These are phyloP conservation scores for Vitis riparia DNA, from an alignment of 164 flowering plant genomes.

Conservation along the genomic window DNA sequence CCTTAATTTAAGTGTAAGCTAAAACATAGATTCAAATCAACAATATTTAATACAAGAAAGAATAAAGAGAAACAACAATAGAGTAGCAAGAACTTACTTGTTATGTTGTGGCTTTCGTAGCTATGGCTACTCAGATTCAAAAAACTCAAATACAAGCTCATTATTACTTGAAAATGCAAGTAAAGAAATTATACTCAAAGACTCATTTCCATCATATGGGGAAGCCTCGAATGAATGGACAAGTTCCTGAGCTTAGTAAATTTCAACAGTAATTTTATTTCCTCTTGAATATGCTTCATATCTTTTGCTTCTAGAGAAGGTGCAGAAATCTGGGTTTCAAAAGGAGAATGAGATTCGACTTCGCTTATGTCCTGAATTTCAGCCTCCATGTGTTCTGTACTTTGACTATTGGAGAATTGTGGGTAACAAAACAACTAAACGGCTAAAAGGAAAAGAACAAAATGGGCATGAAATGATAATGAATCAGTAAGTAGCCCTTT, in stretches of 20 bases:
- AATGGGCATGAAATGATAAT: conserved; percentile 15
- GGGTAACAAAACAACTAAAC: conserved; percentile 16
- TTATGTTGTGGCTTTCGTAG: conserved; percentile 13
- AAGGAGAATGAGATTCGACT: no score
- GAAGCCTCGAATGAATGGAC: neutral
- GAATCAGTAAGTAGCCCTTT: conserved; percentile 4
- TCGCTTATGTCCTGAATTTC: conserved; percentile 5
- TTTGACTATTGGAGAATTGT: neutral
- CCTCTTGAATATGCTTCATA: neutral
- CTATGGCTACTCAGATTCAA: conserved; percentile 16
- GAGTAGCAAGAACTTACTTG: conserved; percentile 9
- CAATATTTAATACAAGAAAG: neutral
- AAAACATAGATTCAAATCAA: no score
- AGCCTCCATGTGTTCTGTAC: neutral
- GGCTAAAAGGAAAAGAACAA: conserved; percentile 16
- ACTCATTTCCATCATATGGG: conserved; percentile 1
- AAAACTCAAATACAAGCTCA: conserved; percentile 17
- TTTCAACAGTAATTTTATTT: neutral
- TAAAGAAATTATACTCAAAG: neutral
- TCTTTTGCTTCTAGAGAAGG: no score
- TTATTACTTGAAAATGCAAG: conserved; percentile 1
- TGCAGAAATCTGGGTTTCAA: no score
- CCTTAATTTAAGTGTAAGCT: no score
- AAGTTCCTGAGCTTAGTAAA: neutral
- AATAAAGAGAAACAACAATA: neutral